Evolutionary conservation across 2,329 filamentous ascomycete genomes (phyloP).

Genomic region (Stemphylium beticola): DNA sequence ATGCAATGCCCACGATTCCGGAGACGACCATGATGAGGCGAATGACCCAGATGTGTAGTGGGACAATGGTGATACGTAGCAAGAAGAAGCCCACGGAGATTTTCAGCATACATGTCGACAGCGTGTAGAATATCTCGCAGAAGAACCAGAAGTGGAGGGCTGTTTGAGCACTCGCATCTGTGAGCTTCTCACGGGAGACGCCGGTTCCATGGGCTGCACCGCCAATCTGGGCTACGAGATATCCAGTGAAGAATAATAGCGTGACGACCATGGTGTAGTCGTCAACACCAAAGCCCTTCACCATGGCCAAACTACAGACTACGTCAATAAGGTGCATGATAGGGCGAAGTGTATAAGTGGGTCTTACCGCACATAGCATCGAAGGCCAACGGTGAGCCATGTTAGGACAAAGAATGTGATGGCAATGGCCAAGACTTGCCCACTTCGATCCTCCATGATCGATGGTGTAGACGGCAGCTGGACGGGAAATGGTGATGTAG

Average conservation of each 20-base stretch:
- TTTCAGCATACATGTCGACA: slow-evolving; percentile 56
- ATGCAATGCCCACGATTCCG: slow-evolving; percentile 53
- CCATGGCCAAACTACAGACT: slow-evolving; percentile 32
- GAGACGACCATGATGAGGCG: slow-evolving; percentile 54
- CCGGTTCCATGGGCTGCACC: slow-evolving; percentile 50
- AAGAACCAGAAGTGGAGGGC: slow-evolving; percentile 57
- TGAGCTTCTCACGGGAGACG: slow-evolving; percentile 39
- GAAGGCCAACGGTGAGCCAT: slow-evolving; percentile 47
- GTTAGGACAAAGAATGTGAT: slow-evolving; percentile 47
- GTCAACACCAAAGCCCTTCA: slow-evolving; percentile 49
- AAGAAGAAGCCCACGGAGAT: slow-evolving; percentile 59
- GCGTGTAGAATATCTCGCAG: slow-evolving; percentile 60
- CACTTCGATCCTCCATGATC: slow-evolving; percentile 35
- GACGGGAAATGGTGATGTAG: slow-evolving; percentile 3
- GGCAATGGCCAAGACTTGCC: slow-evolving; percentile 36
- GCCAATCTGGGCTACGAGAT: slow-evolving; percentile 35
- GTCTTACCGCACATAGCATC: slow-evolving; percentile 47
- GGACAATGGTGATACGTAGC: slow-evolving; percentile 56
- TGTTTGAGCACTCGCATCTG: slow-evolving; percentile 31
- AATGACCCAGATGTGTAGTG: slow-evolving; percentile 54
- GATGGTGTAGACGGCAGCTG: not conserved
- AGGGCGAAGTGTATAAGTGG: not conserved
- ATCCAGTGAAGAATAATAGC: slow-evolving; percentile 47
- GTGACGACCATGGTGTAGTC: slow-evolving; percentile 51
- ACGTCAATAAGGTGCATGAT: slow-evolving; percentile 7